Evolutionary conservation across 208 protist genomes (phyloP), one percentile per base, ranked within the genome.

Genomic region (Sergeia podlipaevii): DNA sequence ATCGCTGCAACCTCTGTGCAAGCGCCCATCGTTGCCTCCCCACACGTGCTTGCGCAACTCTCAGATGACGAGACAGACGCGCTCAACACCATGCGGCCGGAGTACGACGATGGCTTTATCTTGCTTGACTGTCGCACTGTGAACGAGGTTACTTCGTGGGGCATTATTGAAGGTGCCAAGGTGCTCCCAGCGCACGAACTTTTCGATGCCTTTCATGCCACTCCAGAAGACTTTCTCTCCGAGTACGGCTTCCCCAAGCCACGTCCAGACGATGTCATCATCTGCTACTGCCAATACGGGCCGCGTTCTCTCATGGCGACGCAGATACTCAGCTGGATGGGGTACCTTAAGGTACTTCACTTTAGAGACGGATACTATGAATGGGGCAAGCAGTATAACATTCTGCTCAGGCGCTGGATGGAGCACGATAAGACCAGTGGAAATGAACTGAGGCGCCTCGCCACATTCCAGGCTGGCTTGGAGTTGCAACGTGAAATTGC

Each of bases 341-440:
- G 83, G 24, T 91, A 87, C 48, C 52, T 80, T 7, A 78, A 85
- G 52, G 76, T 87, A 15, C 59, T 91, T 43, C 83, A 91, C 67
- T 85, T 85, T 39, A 72, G 83, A 21, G 83, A 91, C 39, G 83
- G 83, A 26, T 91, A 87, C 60, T 87, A 91, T 52, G 78, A 91
- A 53, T 91, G 83, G 79, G 70, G 74, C 0, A 91, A 91, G 64
- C 83, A 91, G 65, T 91, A 87, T 73, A 91, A 91, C 53, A 60
- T 87, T 4, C 78, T 91, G 15, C 70, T 86, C n/a, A 71, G 83
- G 1, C 71, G 79, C 20, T 91, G 76, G 76, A 86, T 87, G 83
- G 60, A 83, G 54, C 83, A 91, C 67, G 83, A 91, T 47, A 68
- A 72, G 32, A 65, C 69, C 27, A 80, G 74, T 60, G 79, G 78